Percentiles rank a stretch among this genome's conserved stretches.
These are phyloP conservation scores for Aspergillus hancockii DNA, from an alignment of 495 filamentous ascomycete genomes.

Conservation along the genomic window DNA sequence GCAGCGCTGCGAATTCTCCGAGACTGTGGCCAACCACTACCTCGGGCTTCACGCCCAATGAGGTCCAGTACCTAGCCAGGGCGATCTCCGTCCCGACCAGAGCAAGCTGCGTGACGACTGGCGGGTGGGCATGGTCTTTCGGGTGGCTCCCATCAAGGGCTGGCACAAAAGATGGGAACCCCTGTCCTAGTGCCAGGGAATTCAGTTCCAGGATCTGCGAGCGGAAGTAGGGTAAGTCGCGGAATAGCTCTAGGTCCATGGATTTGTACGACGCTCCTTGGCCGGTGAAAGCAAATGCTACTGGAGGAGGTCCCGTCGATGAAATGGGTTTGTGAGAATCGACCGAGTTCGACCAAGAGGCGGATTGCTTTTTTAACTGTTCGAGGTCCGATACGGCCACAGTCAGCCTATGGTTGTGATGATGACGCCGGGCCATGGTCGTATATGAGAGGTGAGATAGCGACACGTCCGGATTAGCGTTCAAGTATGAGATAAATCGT, in stretches of 20 bases:
- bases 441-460: too few relatives aligned
- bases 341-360: too few relatives aligned
- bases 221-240: conserved; percentile 64
- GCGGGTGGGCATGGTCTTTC: conserved; percentile 56
- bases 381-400: too few relatives aligned
- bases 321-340: too few relatives aligned
- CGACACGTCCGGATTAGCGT: too few relatives aligned
- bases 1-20: conserved; percentile 86
- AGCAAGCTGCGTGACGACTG: conserved; percentile 56
- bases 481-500: too few relatives aligned
- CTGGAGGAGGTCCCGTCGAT: too few relatives aligned
- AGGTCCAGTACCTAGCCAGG: conserved; percentile 71
- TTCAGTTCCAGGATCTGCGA: conserved; percentile 67
- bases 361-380: too few relatives aligned
- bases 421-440: too few relatives aligned
- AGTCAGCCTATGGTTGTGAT: too few relatives aligned
- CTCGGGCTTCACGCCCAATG: conserved; percentile 71
- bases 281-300: conserved; percentile 49
- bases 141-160: conserved; percentile 52
- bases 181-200: conserved; percentile 63
- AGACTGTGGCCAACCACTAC: conserved; percentile 82
- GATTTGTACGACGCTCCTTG: conserved; percentile 54
- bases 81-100: conserved; percentile 81
- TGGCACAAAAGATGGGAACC: conserved; percentile 64
- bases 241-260: conserved; percentile 69